phyloP scores from a whole-genome alignment of 441 rosid species.

The Arabidopsis lyrata region DNA sequence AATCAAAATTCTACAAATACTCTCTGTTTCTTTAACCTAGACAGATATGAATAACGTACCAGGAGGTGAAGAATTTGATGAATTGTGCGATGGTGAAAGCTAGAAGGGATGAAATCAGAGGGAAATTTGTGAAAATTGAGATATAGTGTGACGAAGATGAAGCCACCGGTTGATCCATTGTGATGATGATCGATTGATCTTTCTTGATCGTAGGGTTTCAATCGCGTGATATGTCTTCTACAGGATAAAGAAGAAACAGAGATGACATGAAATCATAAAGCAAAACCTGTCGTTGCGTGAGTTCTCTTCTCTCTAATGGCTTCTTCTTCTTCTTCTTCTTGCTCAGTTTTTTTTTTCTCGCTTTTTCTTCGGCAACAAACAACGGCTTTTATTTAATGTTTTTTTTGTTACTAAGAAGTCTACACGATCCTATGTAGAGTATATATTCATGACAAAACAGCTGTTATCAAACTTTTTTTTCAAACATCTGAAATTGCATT shows the following conservation, averaged over 20 bases:
- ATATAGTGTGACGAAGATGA: slow-evolving; percentile 50
- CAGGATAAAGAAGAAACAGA: slow-evolving; percentile 17
- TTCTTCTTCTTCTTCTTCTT: slow-evolving; percentile 21
- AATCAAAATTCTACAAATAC: background rate
- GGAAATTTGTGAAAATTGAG: slow-evolving; percentile 60
- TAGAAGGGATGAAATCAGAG: slow-evolving; percentile 67
- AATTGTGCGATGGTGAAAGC: slow-evolving; percentile 75
- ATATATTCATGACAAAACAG: background rate
- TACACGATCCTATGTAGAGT: background rate
- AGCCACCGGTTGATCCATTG: slow-evolving; percentile 40
- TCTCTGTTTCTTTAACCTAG: background rate
- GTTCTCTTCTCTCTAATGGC: slow-evolving; percentile 17
- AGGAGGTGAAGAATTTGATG: slow-evolving; percentile 71
- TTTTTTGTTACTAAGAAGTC: background rate
- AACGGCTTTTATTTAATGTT: slow-evolving; percentile 3
- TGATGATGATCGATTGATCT: slow-evolving; percentile 30
- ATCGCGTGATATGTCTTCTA: slow-evolving; percentile 6
- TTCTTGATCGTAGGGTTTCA: slow-evolving; percentile 1
- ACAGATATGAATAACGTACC: slow-evolving; percentile 49
- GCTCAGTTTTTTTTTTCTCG: slow-evolving; percentile 3
- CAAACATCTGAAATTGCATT: background rate
- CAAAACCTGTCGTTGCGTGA: slow-evolving; percentile 6
- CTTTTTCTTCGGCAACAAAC: slow-evolving; percentile 32
- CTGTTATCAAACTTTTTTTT: too few species aligned
- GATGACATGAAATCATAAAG: slow-evolving; percentile 29